A percentile compares a stretch with the other conserved stretches of the same genome.
Conservation (phyloP, 129 eudicot genomes). For the Artemisia annua region DNA sequence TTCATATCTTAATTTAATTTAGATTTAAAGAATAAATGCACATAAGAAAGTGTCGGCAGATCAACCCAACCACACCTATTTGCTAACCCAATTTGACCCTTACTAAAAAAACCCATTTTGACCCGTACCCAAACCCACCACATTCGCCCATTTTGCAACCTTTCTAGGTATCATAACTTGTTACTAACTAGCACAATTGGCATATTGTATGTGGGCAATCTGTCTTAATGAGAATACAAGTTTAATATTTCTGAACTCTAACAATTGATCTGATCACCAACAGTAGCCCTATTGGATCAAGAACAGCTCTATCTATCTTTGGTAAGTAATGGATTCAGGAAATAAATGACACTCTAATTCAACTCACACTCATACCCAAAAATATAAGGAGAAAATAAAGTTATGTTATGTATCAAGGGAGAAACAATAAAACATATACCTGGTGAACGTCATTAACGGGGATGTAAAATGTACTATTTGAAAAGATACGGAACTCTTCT, state of each 20-base stretch:
- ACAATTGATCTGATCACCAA: not conserved
- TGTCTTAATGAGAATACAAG: not conserved
- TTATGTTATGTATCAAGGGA: not conserved
- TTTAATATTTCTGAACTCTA: not conserved
- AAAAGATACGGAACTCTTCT: slow-evolving; percentile 48
- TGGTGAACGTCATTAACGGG: slow-evolving; percentile 95
- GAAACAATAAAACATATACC: slow-evolving; percentile 39
- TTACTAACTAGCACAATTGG: not conserved
- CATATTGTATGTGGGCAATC: not conserved
- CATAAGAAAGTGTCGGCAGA: not conserved
- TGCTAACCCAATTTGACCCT: not conserved
- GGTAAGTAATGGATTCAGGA: not conserved
- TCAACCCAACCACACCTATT: not conserved
- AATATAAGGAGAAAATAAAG: not conserved
- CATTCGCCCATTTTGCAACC: too few species aligned
- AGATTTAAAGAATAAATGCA: not conserved
- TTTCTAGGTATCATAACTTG: not conserved
- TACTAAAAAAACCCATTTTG: not conserved
- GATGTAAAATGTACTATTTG: slow-evolving; percentile 76
- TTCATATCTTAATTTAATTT: not conserved
- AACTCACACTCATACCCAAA: not conserved
- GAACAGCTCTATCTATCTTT: not conserved
- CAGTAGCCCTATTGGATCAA: not conserved
- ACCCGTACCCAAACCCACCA: too few species aligned
- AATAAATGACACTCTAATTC: not conserved